Evolutionary conservation across 768 basidiomycete genomes (phyloP), one percentile per base, ranked within the genome.

Genomic region (Naematelia aurantialba): DNA sequence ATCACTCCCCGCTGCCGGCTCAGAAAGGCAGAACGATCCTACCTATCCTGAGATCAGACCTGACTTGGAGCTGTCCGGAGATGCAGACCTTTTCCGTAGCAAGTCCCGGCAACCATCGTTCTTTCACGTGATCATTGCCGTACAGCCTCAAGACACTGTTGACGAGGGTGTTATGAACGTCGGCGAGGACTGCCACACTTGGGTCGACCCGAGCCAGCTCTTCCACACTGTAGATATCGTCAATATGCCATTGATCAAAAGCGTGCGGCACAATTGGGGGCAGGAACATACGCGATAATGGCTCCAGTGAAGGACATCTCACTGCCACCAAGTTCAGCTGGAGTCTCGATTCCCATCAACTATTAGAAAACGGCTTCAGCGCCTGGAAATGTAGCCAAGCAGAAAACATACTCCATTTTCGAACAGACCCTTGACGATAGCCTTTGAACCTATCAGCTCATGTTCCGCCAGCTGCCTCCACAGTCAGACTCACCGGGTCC

Each of bases 311-410:
- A 99, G 1, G 90, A 91, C 27, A 84, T 87, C 69, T 88, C 93
- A 3, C 93, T 82, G 31, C 96, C 96, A 2, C 88, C 89, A 59
- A 89, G 83, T 22, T 87, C 89, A 17, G 83, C 82, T 49, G 82
- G 83, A 5, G 91, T 97, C 79, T 98, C 96, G 58, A 99, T 94
- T 34, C 90, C 94, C 96, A 99, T 99, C 48, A 98, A 83, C 91
- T 96, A 58, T n/a, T 45, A 29, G 8, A 13, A 26, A n/a, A 46
- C 1, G 26, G 21, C 24, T n/a, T 42, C 2, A 30, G 14, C 50
- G 12, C 10, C 50, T 25, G 10, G 11, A 52, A 10, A 25, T 30
- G 50, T 29, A n/a, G 11, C 5, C 30, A 22, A 42, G 4, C 29
- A 2, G 17, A 22, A 11, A 2, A 79, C 88, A 69, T 73, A 94